Base-by-base conservation (phyloP, 139 green algal genomes). In the Chlorella sp. region DNA sequence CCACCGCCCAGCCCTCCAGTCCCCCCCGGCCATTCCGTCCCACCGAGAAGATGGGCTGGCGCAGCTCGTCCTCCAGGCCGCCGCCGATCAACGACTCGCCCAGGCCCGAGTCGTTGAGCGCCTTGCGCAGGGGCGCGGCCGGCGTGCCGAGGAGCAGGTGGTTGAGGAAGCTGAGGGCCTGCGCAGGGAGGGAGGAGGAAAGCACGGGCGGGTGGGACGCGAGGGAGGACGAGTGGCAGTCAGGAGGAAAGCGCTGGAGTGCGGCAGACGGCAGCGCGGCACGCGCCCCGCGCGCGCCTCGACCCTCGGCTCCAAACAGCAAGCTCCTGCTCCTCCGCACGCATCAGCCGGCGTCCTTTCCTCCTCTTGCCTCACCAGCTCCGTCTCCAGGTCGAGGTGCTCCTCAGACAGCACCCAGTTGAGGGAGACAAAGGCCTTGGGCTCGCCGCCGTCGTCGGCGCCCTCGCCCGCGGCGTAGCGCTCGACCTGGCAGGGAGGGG, bases 161-260 rank as follows among this genome's bases (percentile, higher is more conserved):
- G 86, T 99, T 93, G 41, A 99, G 89, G 88, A 99, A 98, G 53
- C 87, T 88, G 53, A 98, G 83, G n/a, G 91, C 92, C 68, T 97
- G 82, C 71, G 77, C 69, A 25, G 62, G 25, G 1, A 40, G 25
- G 5, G 40, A n/a, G 41, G 8, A 46, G 27, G 11, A 40, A n/a
- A 8, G 1, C 42, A 31, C 3, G 29, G 15, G 33, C 11, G 11
- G 33, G 9, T n/a, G n/a, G n/a, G n/a, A n/a, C n/a, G n/a, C n/a
- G 9, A 43, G 59, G 59, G 35, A 31, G 35, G 1, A 29, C 7
- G 35, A 66, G 35, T 4, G 38, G 27, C 27, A 7, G n/a, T n/a
- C n/a, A n/a, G n/a, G n/a, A n/a, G n/a, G n/a, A n/a, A n/a, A n/a
- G n/a, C n/a, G n/a, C n/a, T n/a, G n/a, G n/a, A n/a, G n/a, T n/a